Evolutionary conservation across 441 rosid genomes (phyloP).

Genomic region (Mallotus japonicus): DNA sequence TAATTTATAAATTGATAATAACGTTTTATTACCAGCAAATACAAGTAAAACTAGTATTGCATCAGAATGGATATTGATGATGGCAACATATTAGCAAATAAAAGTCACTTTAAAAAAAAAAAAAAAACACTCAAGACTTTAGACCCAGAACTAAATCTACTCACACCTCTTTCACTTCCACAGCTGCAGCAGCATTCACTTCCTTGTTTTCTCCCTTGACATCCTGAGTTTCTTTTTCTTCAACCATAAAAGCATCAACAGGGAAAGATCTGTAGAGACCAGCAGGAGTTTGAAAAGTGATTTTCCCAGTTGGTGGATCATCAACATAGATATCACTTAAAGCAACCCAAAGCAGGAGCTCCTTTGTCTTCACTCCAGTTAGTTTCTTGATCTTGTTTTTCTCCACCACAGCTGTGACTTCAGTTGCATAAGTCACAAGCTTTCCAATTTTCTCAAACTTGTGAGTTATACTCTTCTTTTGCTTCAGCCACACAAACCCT

Average conservation of each 20-base stretch:
- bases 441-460: conserved; percentile 75
- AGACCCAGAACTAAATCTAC: background rate
- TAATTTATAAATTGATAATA: background rate
- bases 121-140: background rate
- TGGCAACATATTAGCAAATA: background rate
- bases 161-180: conserved; percentile 37
- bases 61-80: background rate
- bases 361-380: conserved; percentile 87
- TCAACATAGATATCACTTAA: conserved; percentile 62
- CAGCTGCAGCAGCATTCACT: conserved; percentile 27
- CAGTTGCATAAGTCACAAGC: conserved; percentile 56
- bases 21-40: conserved; percentile 18
- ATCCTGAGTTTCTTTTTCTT: conserved; percentile 30
- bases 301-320: conserved; percentile 49
- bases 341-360: conserved; percentile 74
- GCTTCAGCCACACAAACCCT: conserved; percentile 92
- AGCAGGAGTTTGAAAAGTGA: conserved; percentile 57
- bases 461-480: conserved; percentile 73
- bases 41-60: background rate
- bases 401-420: conserved; percentile 69
- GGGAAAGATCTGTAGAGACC: conserved; percentile 62
- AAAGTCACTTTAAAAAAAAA: background rate
- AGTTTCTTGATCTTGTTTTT: conserved; percentile 78
- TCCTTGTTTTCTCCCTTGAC: conserved; percentile 18
- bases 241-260: conserved; percentile 47